phyloP scores from a whole-genome alignment of 352 stramenopile genomes.

The Pythium volutum region DNA sequence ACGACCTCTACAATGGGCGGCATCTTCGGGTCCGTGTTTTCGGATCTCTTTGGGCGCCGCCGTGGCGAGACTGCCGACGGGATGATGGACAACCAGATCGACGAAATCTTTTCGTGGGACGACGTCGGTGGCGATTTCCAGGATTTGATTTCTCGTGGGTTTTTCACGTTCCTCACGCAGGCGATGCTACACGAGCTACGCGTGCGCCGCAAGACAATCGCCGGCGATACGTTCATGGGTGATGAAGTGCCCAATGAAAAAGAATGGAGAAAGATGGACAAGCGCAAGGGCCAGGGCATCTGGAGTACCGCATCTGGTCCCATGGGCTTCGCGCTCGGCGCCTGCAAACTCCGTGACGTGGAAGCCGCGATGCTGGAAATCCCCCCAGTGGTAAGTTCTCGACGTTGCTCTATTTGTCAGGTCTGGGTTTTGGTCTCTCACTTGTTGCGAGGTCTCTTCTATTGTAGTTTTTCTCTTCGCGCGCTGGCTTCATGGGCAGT shows the following conservation, averaged over 20 bases:
- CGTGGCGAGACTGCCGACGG: conserved; percentile 50
- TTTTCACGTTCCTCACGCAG: conserved; percentile 56
- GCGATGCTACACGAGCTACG: conserved; percentile 42
- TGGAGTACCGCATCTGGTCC: conserved; percentile 64
- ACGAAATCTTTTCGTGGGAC: conserved; percentile 69
- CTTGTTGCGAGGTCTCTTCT: not conserved
- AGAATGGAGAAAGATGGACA: conserved; percentile 28
- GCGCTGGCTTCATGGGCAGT: conserved; percentile 30
- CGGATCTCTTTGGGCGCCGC: conserved; percentile 66
- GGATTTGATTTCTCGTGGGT: conserved; percentile 63
- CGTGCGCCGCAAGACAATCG: conserved; percentile 27
- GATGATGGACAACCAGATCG: conserved; percentile 35
- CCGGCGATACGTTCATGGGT: conserved; percentile 14
- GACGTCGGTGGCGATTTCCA: conserved; percentile 53
- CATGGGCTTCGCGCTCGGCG: conserved; percentile 48
- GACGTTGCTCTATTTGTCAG: not conserved
- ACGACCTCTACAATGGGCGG: conserved; percentile 22
- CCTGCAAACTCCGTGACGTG: conserved; percentile 56
- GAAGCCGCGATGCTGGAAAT: conserved; percentile 72
- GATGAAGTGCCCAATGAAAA: conserved; percentile 28
- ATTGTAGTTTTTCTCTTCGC: conserved; percentile 55
- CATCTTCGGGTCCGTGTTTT: conserved; percentile 63
- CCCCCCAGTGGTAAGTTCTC: conserved; percentile 35
- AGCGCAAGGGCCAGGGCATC: conserved; percentile 51
- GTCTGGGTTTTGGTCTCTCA: not conserved